Evolutionary conservation across 257 asterid species (phyloP).

Genomic region (Ligustrum vulgare): DNA sequence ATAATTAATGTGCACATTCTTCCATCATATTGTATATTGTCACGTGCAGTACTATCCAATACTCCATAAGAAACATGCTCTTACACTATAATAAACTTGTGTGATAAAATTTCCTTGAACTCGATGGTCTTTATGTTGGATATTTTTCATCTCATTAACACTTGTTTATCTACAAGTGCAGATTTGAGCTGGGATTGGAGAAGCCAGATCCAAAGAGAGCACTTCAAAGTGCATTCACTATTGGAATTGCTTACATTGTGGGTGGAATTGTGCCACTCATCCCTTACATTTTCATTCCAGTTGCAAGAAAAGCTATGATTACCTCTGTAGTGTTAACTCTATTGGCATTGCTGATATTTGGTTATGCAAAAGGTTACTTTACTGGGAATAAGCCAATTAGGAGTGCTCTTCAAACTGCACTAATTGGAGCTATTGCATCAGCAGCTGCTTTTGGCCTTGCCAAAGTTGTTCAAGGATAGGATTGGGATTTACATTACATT

Average conservation of each 20-base stretch:
- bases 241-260: conserved; percentile 68
- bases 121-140: too few relatives aligned
- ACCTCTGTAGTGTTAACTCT: conserved; percentile 67
- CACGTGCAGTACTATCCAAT: background rate
- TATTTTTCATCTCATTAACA: background rate
- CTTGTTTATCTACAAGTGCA: conserved; percentile 28
- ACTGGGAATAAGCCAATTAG: conserved; percentile 69
- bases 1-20: background rate
- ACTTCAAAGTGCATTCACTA: conserved; percentile 77
- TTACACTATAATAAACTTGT: too few relatives aligned
- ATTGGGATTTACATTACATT: background rate
- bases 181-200: conserved; percentile 94
- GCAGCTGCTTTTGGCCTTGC: conserved; percentile 98
- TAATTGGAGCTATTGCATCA: conserved; percentile 93
- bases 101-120: background rate
- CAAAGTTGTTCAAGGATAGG: conserved; percentile 63
- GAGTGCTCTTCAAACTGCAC: conserved; percentile 77
- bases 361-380: conserved; percentile 79
- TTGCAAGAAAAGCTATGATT: conserved; percentile 58
- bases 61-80: background rate
- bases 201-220: conserved; percentile 95
- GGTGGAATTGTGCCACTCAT: conserved; percentile 87
- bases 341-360: conserved; percentile 69
- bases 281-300: conserved; percentile 74
- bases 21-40: background rate